phyloP scores from a whole-genome alignment of 139 green algal species.

The Micromonas commoda region DNA sequence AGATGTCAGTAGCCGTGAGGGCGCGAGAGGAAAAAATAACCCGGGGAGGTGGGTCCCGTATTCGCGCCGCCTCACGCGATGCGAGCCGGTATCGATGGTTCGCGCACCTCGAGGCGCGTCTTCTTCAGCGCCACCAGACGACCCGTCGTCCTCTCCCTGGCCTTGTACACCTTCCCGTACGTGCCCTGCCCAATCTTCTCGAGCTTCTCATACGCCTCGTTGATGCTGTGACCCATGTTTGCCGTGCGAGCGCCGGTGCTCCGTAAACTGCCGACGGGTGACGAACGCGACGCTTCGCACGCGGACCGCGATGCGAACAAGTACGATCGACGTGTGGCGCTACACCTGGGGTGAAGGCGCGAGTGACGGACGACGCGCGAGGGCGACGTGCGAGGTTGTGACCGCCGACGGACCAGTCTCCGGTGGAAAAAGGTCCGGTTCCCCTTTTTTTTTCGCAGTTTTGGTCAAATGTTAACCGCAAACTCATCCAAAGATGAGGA shows the following conservation, averaged over 20 bases:
- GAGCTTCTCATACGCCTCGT: conserved; percentile 88
- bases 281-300: too few species aligned
- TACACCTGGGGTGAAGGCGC: too few species aligned
- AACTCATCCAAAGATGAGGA: too few species aligned
- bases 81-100: background rate
- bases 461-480: too few species aligned
- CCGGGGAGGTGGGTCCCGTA: background rate
- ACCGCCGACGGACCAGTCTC: too few species aligned
- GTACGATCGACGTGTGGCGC: too few species aligned
- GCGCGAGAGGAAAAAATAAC: background rate
- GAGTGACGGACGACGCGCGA: too few species aligned
- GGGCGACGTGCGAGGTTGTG: too few species aligned
- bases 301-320: too few species aligned
- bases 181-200: conserved; percentile 96
- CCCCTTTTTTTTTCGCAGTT: too few species aligned
- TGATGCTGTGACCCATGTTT: conserved; percentile 36
- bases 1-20: background rate
- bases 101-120: conserved; percentile 77
- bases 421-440: too few species aligned
- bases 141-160: conserved; percentile 65
- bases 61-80: background rate
- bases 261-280: too few species aligned
- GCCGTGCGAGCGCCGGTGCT: background rate
- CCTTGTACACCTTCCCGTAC: conserved; percentile 98
- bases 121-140: conserved; percentile 95